Base-by-base conservation (phyloP, 1,139 yeast species). In the Sugiyamaella sp. region DNA sequence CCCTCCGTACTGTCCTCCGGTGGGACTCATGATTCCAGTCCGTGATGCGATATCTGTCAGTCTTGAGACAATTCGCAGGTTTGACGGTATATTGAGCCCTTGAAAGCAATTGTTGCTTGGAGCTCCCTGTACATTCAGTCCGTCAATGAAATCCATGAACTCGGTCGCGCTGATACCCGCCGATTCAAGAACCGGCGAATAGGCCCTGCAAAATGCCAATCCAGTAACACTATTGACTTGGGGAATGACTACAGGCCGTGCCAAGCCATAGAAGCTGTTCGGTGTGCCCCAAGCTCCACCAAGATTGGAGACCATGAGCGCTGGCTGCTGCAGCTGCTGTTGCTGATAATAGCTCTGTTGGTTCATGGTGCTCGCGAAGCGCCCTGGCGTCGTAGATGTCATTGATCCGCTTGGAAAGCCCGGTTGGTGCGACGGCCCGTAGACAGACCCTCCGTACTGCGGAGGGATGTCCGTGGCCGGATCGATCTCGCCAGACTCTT, bases 101-200 rank as follows among this genome's bases (percentile, higher is more conserved):
- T 14, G 8, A 22, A 17, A 10, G 10, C 19, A n/a, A n/a, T n/a
- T n/a, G n/a, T n/a, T n/a, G n/a, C 24, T n/a, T n/a, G 17, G 17
- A 2, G 24, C 29, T 12, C 24, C 9, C 21, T 33, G 5, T 19
- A 40, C 22, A 17, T 46, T 46, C 19, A 46, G 44, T 14, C 39
- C n/a, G 27, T 46, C 50, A 27, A 46, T 39, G 17, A 46, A 38
- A 12, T 39, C 43, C 43, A 46, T 46, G 20, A 46, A 46, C 29
- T 38, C 38, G 3, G 6, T 24, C 1, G 38, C 20, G 1, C 38
- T 38, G 8, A 46, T 27, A 21, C 27, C 39, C 12, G 17, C 38
- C 4, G 50, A 39, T 17, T 46, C 38, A n/a, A 46, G 16, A 17
- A 21, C 24, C 4, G 50, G 44, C 1, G 50, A 25, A 39, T 46